phyloP scores from a whole-genome alignment of 768 basidiomycete genomes.

The Lentinula aciculospora region DNA sequence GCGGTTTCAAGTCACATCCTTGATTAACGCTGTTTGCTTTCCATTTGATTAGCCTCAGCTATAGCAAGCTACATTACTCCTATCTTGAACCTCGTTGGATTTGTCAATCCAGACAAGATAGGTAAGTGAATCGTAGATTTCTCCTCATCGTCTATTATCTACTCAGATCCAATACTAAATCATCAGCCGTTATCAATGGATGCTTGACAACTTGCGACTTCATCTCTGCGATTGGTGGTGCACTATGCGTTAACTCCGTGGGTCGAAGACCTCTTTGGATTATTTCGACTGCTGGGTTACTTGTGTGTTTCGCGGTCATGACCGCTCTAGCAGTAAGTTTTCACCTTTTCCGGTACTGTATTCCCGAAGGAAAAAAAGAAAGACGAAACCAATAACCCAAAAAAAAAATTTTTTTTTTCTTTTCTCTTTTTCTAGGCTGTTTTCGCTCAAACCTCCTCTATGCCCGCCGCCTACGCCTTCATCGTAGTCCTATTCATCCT shows the following conservation, averaged over 20 bases:
- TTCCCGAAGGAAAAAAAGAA: too few species aligned
- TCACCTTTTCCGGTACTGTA: too few species aligned
- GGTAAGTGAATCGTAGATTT: not conserved
- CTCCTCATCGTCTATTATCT: not conserved
- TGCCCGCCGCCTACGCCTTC: not conserved
- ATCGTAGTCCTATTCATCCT: conserved; percentile 2
- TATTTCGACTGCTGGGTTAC: conserved; percentile 1
- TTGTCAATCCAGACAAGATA: not conserved
- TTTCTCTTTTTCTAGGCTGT: not conserved
- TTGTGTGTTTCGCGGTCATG: conserved; percentile 2
- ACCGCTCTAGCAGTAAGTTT: not conserved
- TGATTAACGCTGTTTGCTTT: not conserved
- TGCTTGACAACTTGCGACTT: conserved; percentile 5
- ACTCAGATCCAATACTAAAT: not conserved
- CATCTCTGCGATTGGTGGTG: not conserved
- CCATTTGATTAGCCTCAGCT: not conserved
- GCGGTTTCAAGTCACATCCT: not conserved
- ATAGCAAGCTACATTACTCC: conserved; percentile 3
- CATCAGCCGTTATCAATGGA: not conserved
- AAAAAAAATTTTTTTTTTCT: not conserved
- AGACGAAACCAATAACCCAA: not conserved
- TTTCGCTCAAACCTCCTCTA: not conserved
- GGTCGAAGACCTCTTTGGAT: conserved; percentile 3
- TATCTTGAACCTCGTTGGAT: not conserved
- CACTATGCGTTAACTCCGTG: not conserved